A percentile compares a stretch with the other conserved stretches of the same genome.
phyloP scores from a whole-genome alignment of 257 asterid species.

The Ballota nigra region DNA sequence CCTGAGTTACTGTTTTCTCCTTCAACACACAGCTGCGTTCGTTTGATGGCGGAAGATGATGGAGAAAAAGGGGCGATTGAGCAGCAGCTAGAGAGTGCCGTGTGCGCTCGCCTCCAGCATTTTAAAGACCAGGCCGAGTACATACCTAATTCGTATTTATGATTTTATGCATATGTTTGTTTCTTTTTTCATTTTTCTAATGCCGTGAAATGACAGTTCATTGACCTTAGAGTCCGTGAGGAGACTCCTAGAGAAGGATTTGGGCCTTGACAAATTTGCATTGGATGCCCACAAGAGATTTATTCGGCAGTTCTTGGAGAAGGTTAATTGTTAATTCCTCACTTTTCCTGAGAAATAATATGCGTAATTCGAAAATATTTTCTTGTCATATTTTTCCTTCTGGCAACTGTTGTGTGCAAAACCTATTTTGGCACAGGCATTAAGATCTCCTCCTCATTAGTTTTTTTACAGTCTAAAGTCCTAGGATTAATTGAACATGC shows the following conservation, averaged over 20 bases:
- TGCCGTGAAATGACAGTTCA: conserved; percentile 44
- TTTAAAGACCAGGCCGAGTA: conserved; percentile 51
- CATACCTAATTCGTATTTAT: neutral
- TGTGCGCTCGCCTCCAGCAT: conserved; percentile 59
- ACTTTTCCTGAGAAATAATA: neutral
- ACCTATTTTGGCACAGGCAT: neutral
- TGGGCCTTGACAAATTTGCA: conserved; percentile 61
- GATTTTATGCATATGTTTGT: neutral
- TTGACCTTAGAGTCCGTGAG: conserved; percentile 69
- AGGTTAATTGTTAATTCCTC: conserved; percentile 39
- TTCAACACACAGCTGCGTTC: neutral
- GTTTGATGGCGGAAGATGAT: conserved; percentile 31
- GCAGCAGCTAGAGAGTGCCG: conserved; percentile 47
- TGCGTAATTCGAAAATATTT: neutral
- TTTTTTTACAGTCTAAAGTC: neutral
- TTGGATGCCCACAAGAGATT: conserved; percentile 79
- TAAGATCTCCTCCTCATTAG: neutral
- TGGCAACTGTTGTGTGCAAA: neutral
- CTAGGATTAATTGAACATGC: neutral
- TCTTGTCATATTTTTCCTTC: neutral
- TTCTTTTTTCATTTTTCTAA: neutral
- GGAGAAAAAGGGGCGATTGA: conserved; percentile 41
- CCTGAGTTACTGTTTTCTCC: neutral
- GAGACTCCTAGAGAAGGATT: conserved; percentile 79
- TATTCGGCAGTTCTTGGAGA: conserved; percentile 52